Evolutionary conservation across 371 early-diverging fungal genomes (phyloP).

Genomic region (Mucor racemosus): DNA sequence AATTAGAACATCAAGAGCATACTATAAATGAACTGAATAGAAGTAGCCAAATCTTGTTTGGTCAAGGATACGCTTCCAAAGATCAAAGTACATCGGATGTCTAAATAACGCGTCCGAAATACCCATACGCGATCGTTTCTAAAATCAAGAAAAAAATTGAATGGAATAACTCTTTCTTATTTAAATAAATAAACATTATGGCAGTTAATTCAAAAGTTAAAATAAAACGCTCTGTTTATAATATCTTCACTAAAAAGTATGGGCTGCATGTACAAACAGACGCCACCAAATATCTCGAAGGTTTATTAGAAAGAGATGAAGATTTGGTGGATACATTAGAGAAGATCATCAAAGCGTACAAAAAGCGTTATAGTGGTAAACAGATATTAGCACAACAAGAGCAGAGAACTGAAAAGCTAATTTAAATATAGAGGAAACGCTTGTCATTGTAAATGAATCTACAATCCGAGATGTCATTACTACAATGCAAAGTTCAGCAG

Average conservation of each 20-base stretch:
- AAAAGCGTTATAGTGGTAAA: conserved; percentile 44
- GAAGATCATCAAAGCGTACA: conserved; percentile 67
- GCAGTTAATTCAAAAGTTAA: conserved; percentile 18
- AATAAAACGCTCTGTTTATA: conserved; percentile 38
- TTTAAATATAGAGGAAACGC: conserved; percentile 16
- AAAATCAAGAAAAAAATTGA: not conserved
- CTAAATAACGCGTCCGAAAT: not conserved
- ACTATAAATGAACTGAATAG: conserved; percentile 12
- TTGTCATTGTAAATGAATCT: conserved; percentile 43
- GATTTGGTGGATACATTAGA: conserved; percentile 60
- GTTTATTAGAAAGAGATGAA: conserved; percentile 41
- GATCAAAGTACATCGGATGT: not conserved
- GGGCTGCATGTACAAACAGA: conserved; percentile 75
- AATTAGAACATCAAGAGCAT: not conserved
- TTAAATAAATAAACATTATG: conserved; percentile 9
- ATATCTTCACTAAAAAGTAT: conserved; percentile 69
- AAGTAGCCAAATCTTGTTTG: conserved; percentile 30
- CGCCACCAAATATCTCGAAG: conserved; percentile 65
- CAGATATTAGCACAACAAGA: not conserved
- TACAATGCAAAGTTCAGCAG: conserved; percentile 30
- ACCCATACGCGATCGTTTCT: not conserved
- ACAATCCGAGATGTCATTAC: conserved; percentile 33
- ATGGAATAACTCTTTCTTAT: not conserved
- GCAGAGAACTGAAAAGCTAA: not conserved
- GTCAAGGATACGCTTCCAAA: conserved; percentile 14